Percentiles rank a stretch among this genome's conserved stretches.
Conservation (phyloP, 495 filamentous ascomycete species). For the Trichocladium antarcticum region DNA sequence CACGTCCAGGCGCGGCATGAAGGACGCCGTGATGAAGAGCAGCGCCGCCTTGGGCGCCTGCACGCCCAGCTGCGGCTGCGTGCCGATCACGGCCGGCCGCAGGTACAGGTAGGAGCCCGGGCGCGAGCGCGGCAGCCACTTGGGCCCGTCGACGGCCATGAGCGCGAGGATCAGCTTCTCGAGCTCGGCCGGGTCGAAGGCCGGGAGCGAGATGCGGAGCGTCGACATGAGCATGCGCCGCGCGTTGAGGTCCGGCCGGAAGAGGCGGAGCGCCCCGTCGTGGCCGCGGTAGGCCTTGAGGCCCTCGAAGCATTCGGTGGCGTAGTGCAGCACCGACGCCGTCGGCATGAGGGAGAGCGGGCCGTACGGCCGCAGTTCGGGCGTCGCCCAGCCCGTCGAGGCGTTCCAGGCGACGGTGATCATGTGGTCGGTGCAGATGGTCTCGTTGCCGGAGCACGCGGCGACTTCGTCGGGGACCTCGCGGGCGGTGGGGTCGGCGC, state of each 20-base stretch:
- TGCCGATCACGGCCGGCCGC: slow-evolving; percentile 76
- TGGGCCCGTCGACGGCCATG: slow-evolving; percentile 55
- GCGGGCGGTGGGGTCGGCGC: slow-evolving; percentile 51
- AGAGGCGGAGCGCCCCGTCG: slow-evolving; percentile 73
- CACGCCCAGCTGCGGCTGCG: slow-evolving; percentile 66
- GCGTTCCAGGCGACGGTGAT: slow-evolving; percentile 62
- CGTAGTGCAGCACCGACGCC: slow-evolving; percentile 79
- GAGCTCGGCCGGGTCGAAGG: slow-evolving; percentile 58
- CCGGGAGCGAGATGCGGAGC: slow-evolving; percentile 64
- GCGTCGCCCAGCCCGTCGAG: slow-evolving; percentile 59
- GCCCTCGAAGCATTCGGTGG: slow-evolving; percentile 87
- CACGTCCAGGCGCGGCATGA: slow-evolving; percentile 54
- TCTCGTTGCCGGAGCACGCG: slow-evolving; percentile 34
- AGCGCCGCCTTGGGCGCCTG: slow-evolving; percentile 71
- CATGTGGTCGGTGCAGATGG: slow-evolving; percentile 85
- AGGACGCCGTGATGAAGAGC: slow-evolving; percentile 67
- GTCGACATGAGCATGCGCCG: slow-evolving; percentile 62
- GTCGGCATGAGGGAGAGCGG: slow-evolving; percentile 74
- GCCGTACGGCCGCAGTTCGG: slow-evolving; percentile 68
- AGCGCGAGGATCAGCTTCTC: slow-evolving; percentile 65
- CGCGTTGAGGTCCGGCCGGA: slow-evolving; percentile 71
- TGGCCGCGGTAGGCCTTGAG: slow-evolving; percentile 77
- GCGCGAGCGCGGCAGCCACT: slow-evolving; percentile 66
- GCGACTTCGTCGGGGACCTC: slow-evolving; percentile 52
- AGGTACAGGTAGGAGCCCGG: slow-evolving; percentile 63